Conservation (phyloP, 352 stramenopile species). For the Halophytophthora polymorphica region DNA sequence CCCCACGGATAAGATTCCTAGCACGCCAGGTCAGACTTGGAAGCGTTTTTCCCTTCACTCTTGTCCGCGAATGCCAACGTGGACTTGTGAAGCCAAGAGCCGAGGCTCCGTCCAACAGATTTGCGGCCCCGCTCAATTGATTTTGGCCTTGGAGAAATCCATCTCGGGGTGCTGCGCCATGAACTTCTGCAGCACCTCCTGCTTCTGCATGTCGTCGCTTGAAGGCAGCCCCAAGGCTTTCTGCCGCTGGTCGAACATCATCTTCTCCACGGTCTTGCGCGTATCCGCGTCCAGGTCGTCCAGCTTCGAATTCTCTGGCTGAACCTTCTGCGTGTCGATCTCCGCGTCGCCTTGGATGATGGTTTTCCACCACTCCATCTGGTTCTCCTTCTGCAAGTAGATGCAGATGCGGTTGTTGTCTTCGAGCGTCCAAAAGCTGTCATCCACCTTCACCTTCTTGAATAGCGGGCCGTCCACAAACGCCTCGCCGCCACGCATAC, state of each 20-base stretch:
- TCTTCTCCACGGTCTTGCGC: conserved; percentile 99
- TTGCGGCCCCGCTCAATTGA: conserved; percentile 66
- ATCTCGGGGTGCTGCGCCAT: conserved; percentile 99
- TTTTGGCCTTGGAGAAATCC: conserved; percentile 99
- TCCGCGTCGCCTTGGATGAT: conserved; percentile 93
- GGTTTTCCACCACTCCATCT: conserved; percentile 99
- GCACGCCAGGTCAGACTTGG: no score
- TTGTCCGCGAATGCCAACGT: no score
- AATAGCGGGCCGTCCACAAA: conserved; percentile 92
- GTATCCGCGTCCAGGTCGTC: conserved; percentile 98
- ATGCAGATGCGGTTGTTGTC: conserved; percentile 88
- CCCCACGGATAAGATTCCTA: no score
- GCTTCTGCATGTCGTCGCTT: conserved; percentile 97
- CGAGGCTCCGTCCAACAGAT: neutral
- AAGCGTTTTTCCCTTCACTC: no score
- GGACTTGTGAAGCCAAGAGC: no score
- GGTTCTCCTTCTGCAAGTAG: conserved; percentile 97
- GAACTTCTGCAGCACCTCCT: conserved; percentile 98
- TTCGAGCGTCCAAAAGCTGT: conserved; percentile 99
- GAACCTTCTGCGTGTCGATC: conserved; percentile 98
- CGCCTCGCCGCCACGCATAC: conserved; percentile 62
- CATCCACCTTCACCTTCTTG: conserved; percentile 96
- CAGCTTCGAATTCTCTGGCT: conserved; percentile 99
- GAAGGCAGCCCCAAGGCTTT: conserved; percentile 97
- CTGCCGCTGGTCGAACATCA: conserved; percentile 98